Percentiles rank a stretch among this genome's conserved stretches.
Evolutionary conservation across 441 rosid species (phyloP).

Genomic region (Jatropha podagrica): DNA sequence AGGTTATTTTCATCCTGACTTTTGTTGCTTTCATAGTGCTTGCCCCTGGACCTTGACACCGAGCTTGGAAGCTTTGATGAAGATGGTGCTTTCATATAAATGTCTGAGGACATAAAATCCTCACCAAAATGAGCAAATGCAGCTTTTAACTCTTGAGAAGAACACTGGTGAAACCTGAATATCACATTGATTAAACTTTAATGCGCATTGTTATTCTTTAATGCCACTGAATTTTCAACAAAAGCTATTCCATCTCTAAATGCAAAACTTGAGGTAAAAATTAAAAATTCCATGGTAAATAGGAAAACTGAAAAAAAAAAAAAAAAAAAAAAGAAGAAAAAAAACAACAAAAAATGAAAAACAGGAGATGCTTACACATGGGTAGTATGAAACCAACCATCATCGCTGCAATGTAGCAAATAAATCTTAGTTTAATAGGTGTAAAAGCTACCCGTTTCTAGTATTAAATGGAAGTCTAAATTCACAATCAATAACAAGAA

Average conservation of each 20-base stretch:
- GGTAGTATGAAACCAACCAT: slow-evolving; percentile 47
- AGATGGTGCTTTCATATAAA: slow-evolving; percentile 26
- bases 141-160: slow-evolving; percentile 49
- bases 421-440: not conserved
- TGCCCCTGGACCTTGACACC: slow-evolving; percentile 66
- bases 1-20: slow-evolving; percentile 22
- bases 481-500: not conserved
- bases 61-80: slow-evolving; percentile 50
- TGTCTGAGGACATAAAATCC: slow-evolving; percentile 23
- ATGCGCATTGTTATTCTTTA: not conserved
- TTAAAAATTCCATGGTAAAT: not conserved
- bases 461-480: not conserved
- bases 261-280: not conserved
- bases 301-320: too few species aligned
- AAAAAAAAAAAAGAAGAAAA: too few species aligned
- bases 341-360: not conserved
- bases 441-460: slow-evolving; percentile 1
- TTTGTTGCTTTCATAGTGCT: slow-evolving; percentile 39
- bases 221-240: not conserved
- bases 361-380: slow-evolving; percentile 45
- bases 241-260: not conserved
- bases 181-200: slow-evolving; percentile 8
- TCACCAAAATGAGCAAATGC: slow-evolving; percentile 36
- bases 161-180: slow-evolving; percentile 57
- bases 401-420: slow-evolving; percentile 43